phyloP scores from a whole-genome alignment of 2,329 filamentous ascomycete species.

The Beauveria varroae region DNA sequence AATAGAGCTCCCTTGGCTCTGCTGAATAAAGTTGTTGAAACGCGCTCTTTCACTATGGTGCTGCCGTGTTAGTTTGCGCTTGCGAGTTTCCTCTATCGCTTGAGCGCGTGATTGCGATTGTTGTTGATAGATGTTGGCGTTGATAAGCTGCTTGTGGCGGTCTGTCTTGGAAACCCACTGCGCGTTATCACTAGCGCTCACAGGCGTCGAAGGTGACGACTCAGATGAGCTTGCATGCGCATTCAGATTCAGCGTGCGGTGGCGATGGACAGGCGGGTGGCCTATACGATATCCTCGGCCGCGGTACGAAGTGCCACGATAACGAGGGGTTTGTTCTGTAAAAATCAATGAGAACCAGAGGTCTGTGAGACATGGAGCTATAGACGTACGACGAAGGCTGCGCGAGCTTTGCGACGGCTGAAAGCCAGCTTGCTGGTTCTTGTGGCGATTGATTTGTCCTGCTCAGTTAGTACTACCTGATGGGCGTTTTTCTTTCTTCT shows the following conservation, averaged over 20 bases:
- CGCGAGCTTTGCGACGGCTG: constrained; percentile 18
- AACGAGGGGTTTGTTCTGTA: constrained; percentile 26
- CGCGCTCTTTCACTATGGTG: constrained; percentile 53
- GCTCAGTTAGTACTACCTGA: constrained; percentile 18
- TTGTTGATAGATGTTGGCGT: constrained; percentile 69
- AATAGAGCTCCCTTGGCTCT: constrained; percentile 17
- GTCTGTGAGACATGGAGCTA: neutral
- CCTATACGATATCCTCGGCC: constrained; percentile 28
- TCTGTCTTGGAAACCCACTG: constrained; percentile 66
- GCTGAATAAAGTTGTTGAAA: constrained; percentile 32
- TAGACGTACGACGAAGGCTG: neutral
- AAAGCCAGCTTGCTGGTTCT: constrained; percentile 49
- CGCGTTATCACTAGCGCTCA: constrained; percentile 23
- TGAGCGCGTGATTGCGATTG: constrained; percentile 60
- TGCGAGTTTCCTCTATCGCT: constrained; percentile 63
- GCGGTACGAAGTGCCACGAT: constrained; percentile 26
- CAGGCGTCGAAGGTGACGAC: constrained; percentile 28
- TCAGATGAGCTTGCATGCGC: constrained; percentile 25
- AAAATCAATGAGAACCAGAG: neutral
- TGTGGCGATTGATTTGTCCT: constrained; percentile 78
- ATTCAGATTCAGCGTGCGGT: constrained; percentile 60
- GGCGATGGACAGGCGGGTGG: constrained; percentile 33
- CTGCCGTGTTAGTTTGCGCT: constrained; percentile 45
- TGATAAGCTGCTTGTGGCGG: constrained; percentile 77
- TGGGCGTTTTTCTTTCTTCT: constrained; percentile 3